Conservation (phyloP, 2,329 filamentous ascomycete species). For the Penicillium brevicompactum region DNA sequence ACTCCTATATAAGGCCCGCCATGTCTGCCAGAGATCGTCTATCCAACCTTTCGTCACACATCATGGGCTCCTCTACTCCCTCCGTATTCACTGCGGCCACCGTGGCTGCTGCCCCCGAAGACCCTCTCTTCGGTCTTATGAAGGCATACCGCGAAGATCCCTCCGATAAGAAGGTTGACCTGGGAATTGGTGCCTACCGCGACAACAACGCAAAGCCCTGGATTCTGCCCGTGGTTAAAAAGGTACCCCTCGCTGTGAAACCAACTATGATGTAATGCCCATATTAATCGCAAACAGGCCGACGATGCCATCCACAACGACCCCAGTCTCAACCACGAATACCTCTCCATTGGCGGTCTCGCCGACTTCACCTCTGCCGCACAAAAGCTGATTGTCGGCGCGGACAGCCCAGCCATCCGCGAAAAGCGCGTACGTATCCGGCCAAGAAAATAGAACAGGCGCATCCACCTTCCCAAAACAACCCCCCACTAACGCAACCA, state of each 20-base stretch:
- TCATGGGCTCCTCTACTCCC: constrained; percentile 63
- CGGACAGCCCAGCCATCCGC: constrained; percentile 74
- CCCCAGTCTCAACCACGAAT: constrained; percentile 94
- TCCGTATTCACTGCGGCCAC: constrained; percentile 74
- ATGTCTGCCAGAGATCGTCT: constrained; percentile 33
- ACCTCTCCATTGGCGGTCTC: constrained; percentile 92
- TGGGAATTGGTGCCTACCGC: constrained; percentile 93
- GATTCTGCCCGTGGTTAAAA: constrained; percentile 94
- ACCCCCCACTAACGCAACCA: background rate
- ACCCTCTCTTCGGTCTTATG: constrained; percentile 92
- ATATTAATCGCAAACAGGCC: constrained; percentile 60
- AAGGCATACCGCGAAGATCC: constrained; percentile 81
- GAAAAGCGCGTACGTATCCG: constrained; percentile 69
- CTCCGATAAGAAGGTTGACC: constrained; percentile 79
- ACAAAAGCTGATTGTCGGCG: constrained; percentile 84
- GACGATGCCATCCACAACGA: constrained; percentile 87
- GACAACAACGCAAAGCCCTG: constrained; percentile 96
- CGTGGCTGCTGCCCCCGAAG: constrained; percentile 89
- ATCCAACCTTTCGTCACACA: constrained; percentile 52
- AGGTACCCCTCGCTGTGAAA: constrained; percentile 58
- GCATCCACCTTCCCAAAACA: background rate
- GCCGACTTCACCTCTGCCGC: constrained; percentile 84
- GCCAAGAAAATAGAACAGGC: background rate
- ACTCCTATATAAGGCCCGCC: constrained; percentile 7
- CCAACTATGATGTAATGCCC: background rate